A percentile compares a stretch with the other conserved stretches of the same genome.
These are phyloP conservation scores for Penicillium maclennaniae DNA, from an alignment of 495 filamentous ascomycete species.

Conservation along the genomic window DNA sequence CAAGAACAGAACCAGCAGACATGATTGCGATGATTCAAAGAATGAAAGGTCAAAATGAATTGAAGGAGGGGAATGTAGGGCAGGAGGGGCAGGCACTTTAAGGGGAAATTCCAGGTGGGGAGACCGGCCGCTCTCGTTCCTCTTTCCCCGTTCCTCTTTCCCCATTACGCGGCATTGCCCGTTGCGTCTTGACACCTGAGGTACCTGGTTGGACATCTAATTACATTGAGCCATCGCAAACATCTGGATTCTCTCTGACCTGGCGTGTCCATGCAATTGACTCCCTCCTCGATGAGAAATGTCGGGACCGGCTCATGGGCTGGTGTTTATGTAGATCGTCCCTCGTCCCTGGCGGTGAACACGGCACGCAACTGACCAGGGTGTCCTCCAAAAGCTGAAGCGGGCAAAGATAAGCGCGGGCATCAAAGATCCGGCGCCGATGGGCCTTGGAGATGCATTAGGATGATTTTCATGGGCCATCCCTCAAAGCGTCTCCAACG, in stretches of 20 bases:
- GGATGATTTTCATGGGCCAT: neutral
- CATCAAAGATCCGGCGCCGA: neutral
- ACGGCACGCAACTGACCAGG: neutral
- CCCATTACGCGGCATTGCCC: neutral
- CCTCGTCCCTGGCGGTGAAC: constrained; percentile 7
- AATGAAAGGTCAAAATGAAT: neutral
- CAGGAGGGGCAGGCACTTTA: constrained; percentile 17
- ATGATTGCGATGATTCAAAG: constrained; percentile 44
- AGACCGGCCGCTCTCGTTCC: neutral
- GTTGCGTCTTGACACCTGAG: neutral
- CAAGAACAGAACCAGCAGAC: constrained; percentile 79
- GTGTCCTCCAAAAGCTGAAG: neutral
- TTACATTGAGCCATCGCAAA: neutral
- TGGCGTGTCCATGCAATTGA: neutral
- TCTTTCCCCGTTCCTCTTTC: neutral
- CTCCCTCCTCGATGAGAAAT: neutral
- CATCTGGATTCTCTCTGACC: neutral
- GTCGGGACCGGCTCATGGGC: neutral
- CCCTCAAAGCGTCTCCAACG: neutral
- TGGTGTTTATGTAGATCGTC: neutral
- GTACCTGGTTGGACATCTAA: neutral
- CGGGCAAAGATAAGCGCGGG: neutral
- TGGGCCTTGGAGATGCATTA: neutral
- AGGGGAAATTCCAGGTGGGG: constrained; percentile 18
- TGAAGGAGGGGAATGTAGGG: neutral